A percentile compares a stretch with the other conserved stretches of the same genome.
phyloP scores from a whole-genome alignment of 2,329 filamentous ascomycete genomes.

The Pyrenophora graminea region DNA sequence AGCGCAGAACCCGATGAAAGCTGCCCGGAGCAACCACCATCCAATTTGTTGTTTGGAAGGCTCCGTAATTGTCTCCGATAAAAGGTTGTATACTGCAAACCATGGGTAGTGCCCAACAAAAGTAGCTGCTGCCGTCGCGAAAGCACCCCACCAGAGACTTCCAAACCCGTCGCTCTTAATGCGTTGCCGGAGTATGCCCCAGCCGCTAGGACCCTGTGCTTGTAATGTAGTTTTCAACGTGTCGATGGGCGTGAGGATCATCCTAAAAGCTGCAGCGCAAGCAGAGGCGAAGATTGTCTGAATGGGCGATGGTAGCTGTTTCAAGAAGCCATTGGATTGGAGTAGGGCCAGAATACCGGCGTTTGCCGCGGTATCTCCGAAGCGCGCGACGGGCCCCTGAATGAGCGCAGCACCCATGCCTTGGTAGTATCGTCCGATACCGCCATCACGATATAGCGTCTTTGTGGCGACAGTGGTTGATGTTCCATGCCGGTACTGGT shows the following conservation, averaged over 20 bases:
- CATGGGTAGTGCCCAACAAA: slow-evolving; percentile 39
- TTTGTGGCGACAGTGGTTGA: slow-evolving; percentile 30
- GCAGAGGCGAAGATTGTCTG: slow-evolving; percentile 35
- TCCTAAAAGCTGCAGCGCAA: slow-evolving; percentile 33
- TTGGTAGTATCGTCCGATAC: slow-evolving; percentile 32
- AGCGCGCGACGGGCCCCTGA: slow-evolving; percentile 35
- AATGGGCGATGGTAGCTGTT: slow-evolving; percentile 30
- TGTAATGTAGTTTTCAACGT: slow-evolving; percentile 37
- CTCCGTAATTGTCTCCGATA: slow-evolving; percentile 29
- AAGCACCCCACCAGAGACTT: slow-evolving; percentile 39
- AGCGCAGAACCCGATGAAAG: slow-evolving; percentile 38
- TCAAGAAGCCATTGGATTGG: slow-evolving; percentile 31
- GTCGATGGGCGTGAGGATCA: slow-evolving; percentile 36
- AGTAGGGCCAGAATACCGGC: slow-evolving; percentile 36
- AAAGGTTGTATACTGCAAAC: slow-evolving; percentile 36
- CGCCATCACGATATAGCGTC: slow-evolving; percentile 32
- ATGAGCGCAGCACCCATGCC: slow-evolving; percentile 32
- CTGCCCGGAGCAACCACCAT: slow-evolving; percentile 32
- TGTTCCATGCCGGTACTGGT: slow-evolving; percentile 37
- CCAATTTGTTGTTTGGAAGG: slow-evolving; percentile 27
- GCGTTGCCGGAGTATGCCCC: slow-evolving; percentile 27
- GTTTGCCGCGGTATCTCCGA: slow-evolving; percentile 38
- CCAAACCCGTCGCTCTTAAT: slow-evolving; percentile 31
- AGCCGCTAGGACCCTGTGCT: slow-evolving; percentile 31
- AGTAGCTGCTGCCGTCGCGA: slow-evolving; percentile 36